Evolutionary conservation across 441 rosid genomes (phyloP).

Genomic region (Aleurites moluccanus): DNA sequence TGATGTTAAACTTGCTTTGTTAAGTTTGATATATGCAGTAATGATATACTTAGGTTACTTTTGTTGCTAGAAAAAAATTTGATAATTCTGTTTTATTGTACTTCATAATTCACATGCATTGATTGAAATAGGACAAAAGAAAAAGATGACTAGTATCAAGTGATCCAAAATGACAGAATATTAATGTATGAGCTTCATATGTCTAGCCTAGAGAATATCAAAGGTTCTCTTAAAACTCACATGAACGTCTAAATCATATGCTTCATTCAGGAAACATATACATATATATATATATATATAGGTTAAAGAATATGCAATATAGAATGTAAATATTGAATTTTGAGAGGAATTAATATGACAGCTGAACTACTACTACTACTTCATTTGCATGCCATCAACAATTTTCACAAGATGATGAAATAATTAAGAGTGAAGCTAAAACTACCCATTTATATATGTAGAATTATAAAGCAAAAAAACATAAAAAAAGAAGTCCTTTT

Average conservation of each 20-base stretch:
- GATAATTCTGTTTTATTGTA: neutral
- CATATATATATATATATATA: neutral
- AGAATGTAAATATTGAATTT: neutral
- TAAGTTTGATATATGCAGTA: no score
- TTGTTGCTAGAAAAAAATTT: conserved; percentile 3
- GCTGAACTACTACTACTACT: conserved; percentile 25
- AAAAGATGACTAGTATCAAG: neutral
- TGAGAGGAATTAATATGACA: conserved; percentile 18
- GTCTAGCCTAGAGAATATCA: conserved; percentile 6
- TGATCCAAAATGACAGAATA: neutral
- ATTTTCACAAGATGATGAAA: conserved; percentile 9
- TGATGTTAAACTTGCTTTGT: no score
- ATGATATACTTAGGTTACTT: neutral
- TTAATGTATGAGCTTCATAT: neutral
- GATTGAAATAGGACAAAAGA: neutral
- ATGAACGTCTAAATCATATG: conserved; percentile 8
- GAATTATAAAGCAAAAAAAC: conserved; percentile 11
- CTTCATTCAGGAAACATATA: neutral
- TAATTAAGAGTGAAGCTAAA: conserved; percentile 26
- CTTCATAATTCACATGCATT: neutral
- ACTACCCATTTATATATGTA: conserved; percentile 18
- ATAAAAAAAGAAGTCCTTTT: conserved; percentile 4
- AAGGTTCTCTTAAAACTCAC: conserved; percentile 9
- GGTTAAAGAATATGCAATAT: neutral
- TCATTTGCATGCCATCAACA: conserved; percentile 22